Base-by-base conservation (phyloP, 192 early-diverging fungal genomes). In the Coemansia sp. region DNA sequence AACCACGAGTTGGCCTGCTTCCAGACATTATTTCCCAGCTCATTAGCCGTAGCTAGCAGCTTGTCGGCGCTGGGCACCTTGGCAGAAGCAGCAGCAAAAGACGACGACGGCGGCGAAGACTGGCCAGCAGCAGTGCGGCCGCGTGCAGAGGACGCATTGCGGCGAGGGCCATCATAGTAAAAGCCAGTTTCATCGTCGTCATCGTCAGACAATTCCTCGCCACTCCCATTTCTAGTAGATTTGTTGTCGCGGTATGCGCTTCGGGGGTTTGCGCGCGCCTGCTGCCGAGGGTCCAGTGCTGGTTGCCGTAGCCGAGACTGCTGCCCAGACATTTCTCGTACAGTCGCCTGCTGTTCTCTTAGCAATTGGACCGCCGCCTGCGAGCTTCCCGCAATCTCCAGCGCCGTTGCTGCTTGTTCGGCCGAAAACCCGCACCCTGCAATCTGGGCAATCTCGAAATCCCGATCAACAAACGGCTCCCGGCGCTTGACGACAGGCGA, bases 381-480 rank as follows among this genome's bases (percentile, higher is more conserved):
- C n/a, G 89, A 85, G 58, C 76, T 86, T 12, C 85, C 86, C 1
- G 89, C 85, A 37, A 89, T 90, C 32, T 85, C 86, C 49, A 97
- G 70, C 4, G 96, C 94, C 19, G 82, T 66, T 43, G 68, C 79
- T 1, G 94, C 88, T 57, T 87, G 81, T 7, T 86, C 84, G 0
- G 73, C 74, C 20, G 90, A 84, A 68, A 94, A 97, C 1, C 94
- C 94, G 88, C 94, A 93, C 27, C 86, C 87, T 14, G 89, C 86
- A 40, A 97, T 84, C 75, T 90, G 86, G 4, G 91, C 88, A 63
- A 96, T 86, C 56, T 82, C 79, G 67, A 76, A 82, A 46, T 82
- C 79, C n/a, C 74, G 62, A 12, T 72, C 74, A 31, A 38, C 64
- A 65, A 70, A 70, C 40, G 70, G 24, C 27, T 70, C 67, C n/a